phyloP scores from a whole-genome alignment of 495 filamentous ascomycete species.

The Lindgomyces ingoldianus region DNA sequence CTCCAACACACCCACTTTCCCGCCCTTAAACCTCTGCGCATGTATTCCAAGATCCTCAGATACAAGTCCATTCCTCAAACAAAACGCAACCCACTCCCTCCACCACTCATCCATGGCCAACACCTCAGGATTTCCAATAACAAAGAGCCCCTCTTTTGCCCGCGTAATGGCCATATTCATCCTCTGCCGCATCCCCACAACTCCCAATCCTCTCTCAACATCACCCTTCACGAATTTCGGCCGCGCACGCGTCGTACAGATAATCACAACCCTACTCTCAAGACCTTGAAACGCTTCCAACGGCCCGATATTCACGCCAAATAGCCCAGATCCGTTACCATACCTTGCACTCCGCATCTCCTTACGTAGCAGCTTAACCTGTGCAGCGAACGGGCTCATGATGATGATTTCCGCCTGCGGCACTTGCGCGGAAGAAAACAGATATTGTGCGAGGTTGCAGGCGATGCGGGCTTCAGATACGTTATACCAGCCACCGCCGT shows the following conservation, averaged over 20 bases:
- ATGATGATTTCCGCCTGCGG: constrained; percentile 52
- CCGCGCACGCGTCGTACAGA: constrained; percentile 57
- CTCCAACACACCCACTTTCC: constrained; percentile 17
- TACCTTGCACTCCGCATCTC: constrained; percentile 39
- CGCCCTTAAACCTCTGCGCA: background rate
- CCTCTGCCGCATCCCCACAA: constrained; percentile 52
- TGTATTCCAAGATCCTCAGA: background rate
- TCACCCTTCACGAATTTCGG: constrained; percentile 53
- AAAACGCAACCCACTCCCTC: constrained; percentile 53
- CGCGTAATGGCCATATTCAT: constrained; percentile 60
- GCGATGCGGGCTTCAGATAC: constrained; percentile 51
- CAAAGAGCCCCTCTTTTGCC: constrained; percentile 55
- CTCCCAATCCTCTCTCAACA: constrained; percentile 49
- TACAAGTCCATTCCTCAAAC: constrained; percentile 47
- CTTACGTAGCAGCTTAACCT: constrained; percentile 51
- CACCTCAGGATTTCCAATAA: constrained; percentile 54
- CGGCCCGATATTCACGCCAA: constrained; percentile 56
- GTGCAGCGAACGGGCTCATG: constrained; percentile 58
- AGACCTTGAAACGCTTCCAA: constrained; percentile 61
- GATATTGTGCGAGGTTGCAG: constrained; percentile 45
- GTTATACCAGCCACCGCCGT: constrained; percentile 59
- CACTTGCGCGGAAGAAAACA: constrained; percentile 46
- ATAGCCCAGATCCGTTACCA: constrained; percentile 33
- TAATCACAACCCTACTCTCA: constrained; percentile 56
- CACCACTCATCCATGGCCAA: constrained; percentile 50